A percentile compares a stretch with the other conserved stretches of the same genome.
These are phyloP conservation scores for Stemphylium vesicarium DNA, from an alignment of 2,329 filamentous ascomycete species.

Conservation along the genomic window DNA sequence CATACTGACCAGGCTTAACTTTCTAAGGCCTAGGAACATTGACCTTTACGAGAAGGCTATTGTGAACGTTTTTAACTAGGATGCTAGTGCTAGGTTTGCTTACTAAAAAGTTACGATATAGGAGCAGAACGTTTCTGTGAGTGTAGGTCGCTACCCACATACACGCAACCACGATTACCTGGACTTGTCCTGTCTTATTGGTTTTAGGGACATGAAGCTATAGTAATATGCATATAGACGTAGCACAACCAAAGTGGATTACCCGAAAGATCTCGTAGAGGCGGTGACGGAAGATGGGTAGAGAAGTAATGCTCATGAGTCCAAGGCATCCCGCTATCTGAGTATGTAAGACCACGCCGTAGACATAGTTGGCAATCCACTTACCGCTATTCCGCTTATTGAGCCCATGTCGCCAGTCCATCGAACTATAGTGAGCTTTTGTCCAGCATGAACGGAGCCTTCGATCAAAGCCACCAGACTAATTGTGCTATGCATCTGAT, in stretches of 20 bases:
- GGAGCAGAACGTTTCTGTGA: conserved; percentile 13
- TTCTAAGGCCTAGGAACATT: conserved; percentile 16
- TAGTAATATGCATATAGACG: conserved; percentile 14
- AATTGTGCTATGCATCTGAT: conserved; percentile 8
- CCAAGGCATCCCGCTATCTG: conserved; percentile 5
- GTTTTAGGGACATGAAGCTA: conserved; percentile 12
- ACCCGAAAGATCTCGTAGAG: conserved; percentile 13
- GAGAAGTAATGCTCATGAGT: conserved; percentile 9
- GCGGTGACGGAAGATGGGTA: conserved; percentile 1
- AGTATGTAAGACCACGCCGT: not conserved
- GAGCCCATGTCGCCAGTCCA: not conserved
- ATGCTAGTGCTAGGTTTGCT: conserved; percentile 14
- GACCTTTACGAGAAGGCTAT: conserved; percentile 15
- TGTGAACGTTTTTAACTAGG: conserved; percentile 12
- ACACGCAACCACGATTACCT: conserved; percentile 9
- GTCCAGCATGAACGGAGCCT: conserved; percentile 5
- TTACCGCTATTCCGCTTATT: conserved; percentile 1
- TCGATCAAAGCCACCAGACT: conserved; percentile 8
- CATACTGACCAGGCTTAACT: conserved; percentile 19
- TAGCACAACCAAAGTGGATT: conserved; percentile 14
- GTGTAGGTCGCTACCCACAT: conserved; percentile 12
- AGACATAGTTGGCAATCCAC: not conserved
- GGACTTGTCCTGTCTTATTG: conserved; percentile 1
- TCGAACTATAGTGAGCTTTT: not conserved
- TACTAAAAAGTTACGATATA: conserved; percentile 23